phyloP scores from a whole-genome alignment of 2,329 filamentous ascomycete genomes.

The Parastagonospora nodorum region DNA sequence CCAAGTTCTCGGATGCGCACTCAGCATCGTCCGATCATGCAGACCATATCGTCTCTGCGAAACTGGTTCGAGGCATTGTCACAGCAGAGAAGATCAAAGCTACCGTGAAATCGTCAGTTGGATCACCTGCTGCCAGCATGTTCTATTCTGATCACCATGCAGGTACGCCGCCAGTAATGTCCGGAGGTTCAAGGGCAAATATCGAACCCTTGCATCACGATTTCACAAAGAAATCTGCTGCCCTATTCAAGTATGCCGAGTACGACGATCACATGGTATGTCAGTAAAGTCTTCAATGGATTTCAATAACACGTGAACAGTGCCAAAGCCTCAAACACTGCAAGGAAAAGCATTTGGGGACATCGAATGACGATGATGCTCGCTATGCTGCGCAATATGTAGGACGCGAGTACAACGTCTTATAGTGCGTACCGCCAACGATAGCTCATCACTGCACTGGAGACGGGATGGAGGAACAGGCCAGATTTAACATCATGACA shows the following conservation, averaged over 20 bases:
- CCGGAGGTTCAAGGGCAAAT: slow-evolving; percentile 17
- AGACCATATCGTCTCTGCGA: slow-evolving; percentile 32
- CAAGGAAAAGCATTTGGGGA: not conserved
- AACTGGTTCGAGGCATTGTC: slow-evolving; percentile 30
- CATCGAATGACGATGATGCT: slow-evolving; percentile 17
- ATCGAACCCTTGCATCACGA: slow-evolving; percentile 10
- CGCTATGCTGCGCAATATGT: slow-evolving; percentile 23
- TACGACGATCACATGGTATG: slow-evolving; percentile 28
- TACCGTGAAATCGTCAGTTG: slow-evolving; percentile 18
- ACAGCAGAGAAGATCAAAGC: slow-evolving; percentile 14
- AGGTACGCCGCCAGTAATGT: slow-evolving; percentile 29
- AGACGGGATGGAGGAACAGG: not conserved
- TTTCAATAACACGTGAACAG: slow-evolving; percentile 8
- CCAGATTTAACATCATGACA: not conserved
- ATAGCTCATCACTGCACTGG: not conserved
- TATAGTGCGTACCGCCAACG: not conserved
- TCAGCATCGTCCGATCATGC: slow-evolving; percentile 27
- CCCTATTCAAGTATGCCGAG: slow-evolving; percentile 29
- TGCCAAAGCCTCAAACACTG: slow-evolving; percentile 25
- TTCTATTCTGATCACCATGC: not conserved
- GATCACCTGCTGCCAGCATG: not conserved
- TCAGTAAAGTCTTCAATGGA: not conserved
- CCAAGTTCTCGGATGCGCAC: slow-evolving; percentile 11
- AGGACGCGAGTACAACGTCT: slow-evolving; percentile 22
- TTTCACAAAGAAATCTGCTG: slow-evolving; percentile 17